These are phyloP conservation scores for Dentipellis sp. DNA, from an alignment of 768 basidiomycete genomes.

Conservation along the genomic window DNA sequence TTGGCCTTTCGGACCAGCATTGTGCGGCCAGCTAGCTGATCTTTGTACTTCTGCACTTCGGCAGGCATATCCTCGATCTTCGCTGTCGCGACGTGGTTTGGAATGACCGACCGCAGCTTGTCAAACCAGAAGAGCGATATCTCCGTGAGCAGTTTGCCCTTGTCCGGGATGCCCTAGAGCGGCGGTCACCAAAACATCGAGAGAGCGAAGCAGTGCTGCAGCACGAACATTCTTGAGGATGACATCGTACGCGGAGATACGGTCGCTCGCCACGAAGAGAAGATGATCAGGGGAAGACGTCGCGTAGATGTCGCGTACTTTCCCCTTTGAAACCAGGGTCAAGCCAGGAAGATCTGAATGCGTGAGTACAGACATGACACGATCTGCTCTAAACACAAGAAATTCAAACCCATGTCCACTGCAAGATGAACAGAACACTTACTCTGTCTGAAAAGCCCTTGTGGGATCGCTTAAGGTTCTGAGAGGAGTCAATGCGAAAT, in stretches of 20 bases:
- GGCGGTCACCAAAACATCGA: neutral
- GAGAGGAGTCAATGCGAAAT: neutral
- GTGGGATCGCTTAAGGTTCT: neutral
- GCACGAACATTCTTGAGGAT: slow-evolving; percentile 76
- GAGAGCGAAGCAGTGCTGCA: neutral
- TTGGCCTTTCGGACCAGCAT: slow-evolving; percentile 90
- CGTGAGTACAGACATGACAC: slow-evolving; percentile 29
- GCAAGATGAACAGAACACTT: neutral
- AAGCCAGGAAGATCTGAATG: slow-evolving; percentile 52
- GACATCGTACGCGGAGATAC: slow-evolving; percentile 96
- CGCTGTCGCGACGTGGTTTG: slow-evolving; percentile 83
- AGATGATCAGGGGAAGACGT: slow-evolving; percentile 63
- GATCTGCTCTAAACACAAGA: no score
- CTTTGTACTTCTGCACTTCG: slow-evolving; percentile 63
- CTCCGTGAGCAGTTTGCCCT: slow-evolving; percentile 82
- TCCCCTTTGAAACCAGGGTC: slow-evolving; percentile 75
- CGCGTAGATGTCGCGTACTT: slow-evolving; percentile 92
- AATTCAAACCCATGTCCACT: neutral
- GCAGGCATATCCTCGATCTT: slow-evolving; percentile 75
- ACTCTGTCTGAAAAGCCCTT: neutral
- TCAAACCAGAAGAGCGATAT: slow-evolving; percentile 96
- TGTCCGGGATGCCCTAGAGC: slow-evolving; percentile 83
- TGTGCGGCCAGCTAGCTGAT: slow-evolving; percentile 71
- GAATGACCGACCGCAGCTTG: slow-evolving; percentile 68
- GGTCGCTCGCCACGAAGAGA: slow-evolving; percentile 90